phyloP scores from a whole-genome alignment of 2,329 filamentous ascomycete genomes.

The Chaetomium strumarium region DNA sequence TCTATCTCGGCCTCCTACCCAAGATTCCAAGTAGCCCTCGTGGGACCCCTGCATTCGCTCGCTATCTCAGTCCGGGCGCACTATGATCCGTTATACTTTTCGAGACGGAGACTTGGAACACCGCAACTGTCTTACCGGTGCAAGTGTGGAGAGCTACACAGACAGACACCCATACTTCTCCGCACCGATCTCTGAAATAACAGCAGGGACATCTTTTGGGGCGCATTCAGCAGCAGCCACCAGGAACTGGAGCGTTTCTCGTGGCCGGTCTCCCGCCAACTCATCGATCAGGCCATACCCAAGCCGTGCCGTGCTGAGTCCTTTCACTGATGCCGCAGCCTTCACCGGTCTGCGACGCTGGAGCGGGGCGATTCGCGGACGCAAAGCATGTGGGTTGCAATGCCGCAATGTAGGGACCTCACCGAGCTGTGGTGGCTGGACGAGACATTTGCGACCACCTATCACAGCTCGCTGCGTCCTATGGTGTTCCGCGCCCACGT shows the following conservation, averaged over 20 bases:
- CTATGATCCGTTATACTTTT: too few relatives aligned
- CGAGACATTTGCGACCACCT: slow-evolving; percentile 10
- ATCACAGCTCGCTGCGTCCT: slow-evolving; percentile 10
- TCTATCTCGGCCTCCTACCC: too few relatives aligned
- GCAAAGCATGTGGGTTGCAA: background rate
- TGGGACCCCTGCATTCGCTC: too few relatives aligned
- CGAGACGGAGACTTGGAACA: background rate
- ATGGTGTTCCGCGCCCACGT: background rate
- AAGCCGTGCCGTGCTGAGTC: background rate
- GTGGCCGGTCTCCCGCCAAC: background rate
- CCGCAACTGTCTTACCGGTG: background rate
- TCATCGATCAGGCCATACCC: background rate
- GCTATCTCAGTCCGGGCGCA: too few relatives aligned
- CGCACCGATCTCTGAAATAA: background rate
- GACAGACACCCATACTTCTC: slow-evolving; percentile 6
- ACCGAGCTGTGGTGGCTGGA: slow-evolving; percentile 7
- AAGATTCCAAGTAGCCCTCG: too few relatives aligned
- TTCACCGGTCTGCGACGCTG: slow-evolving; percentile 10
- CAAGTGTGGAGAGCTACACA: slow-evolving; percentile 10
- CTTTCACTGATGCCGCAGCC: background rate
- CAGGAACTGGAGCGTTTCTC: background rate
- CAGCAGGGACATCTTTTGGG: background rate
- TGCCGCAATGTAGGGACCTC: background rate
- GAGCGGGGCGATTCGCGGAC: background rate
- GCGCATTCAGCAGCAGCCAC: background rate